Conservation (phyloP, 352 stramenopile species). For the Pythium phragmitis region DNA sequence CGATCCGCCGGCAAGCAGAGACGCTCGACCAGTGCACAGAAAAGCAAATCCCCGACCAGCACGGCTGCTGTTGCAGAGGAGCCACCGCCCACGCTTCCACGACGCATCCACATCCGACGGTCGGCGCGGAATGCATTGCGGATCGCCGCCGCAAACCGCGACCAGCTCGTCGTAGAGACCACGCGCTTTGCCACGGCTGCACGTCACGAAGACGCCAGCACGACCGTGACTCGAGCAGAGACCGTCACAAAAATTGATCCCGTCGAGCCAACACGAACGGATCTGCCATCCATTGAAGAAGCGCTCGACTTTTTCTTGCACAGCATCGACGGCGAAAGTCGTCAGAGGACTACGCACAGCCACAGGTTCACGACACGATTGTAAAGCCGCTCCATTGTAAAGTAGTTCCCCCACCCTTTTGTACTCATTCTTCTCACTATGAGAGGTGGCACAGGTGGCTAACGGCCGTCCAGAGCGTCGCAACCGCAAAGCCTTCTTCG, state of each 20-base stretch:
- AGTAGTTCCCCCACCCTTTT: neutral
- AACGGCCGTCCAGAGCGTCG: conserved; percentile 46
- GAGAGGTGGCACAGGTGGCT: conserved; percentile 37
- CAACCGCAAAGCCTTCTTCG: conserved; percentile 52
- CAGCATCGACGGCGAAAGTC: conserved; percentile 9
- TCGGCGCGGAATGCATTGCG: conserved; percentile 17
- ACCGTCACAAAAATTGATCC: conserved; percentile 6
- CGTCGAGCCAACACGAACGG: neutral
- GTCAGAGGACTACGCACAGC: neutral
- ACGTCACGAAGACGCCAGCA: neutral
- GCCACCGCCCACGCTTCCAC: conserved; percentile 2
- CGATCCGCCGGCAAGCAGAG: conserved; percentile 1
- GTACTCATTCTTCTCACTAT: conserved; percentile 7
- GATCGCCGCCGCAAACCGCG: conserved; percentile 12
- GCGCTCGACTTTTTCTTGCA: conserved; percentile 29
- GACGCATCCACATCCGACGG: conserved; percentile 19
- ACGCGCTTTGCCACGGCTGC: neutral
- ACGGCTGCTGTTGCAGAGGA: neutral
- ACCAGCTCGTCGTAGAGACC: conserved; percentile 8
- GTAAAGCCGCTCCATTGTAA: neutral
- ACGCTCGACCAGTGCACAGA: neutral
- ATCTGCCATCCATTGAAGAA: conserved; percentile 29
- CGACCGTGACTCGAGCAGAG: neutral
- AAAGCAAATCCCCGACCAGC: neutral
- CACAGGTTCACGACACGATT: neutral